These are phyloP conservation scores for Cynara cardunculus DNA, from an alignment of 129 eudicot species.

Conservation along the genomic window DNA sequence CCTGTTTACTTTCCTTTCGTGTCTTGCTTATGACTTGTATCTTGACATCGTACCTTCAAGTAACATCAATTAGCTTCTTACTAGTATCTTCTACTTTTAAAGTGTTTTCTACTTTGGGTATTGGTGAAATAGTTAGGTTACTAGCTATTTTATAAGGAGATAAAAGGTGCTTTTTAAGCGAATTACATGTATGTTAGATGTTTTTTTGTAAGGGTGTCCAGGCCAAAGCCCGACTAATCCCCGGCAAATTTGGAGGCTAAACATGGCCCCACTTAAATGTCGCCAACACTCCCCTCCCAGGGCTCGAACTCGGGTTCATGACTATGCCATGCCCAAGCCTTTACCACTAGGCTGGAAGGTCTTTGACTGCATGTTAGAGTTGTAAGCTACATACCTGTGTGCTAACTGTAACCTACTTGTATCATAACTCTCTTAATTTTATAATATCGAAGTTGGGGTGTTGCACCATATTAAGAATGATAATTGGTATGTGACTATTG, in stretches of 20 bases:
- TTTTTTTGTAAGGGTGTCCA: too few relatives aligned
- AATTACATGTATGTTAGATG: too few relatives aligned
- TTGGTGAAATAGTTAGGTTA: background rate
- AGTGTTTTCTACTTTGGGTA: background rate
- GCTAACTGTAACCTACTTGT: background rate
- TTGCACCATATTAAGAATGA: background rate
- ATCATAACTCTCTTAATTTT: background rate
- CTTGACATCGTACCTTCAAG: background rate
- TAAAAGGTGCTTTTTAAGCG: background rate
- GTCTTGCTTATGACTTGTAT: background rate
- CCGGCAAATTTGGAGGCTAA: too few relatives aligned
- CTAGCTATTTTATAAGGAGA: background rate
- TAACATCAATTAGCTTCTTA: background rate
- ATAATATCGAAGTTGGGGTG: background rate
- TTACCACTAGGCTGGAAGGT: too few relatives aligned
- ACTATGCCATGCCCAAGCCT: too few relatives aligned
- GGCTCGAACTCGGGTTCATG: too few relatives aligned
- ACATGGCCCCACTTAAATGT: too few relatives aligned
- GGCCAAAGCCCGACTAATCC: too few relatives aligned
- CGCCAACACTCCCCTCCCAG: too few relatives aligned
- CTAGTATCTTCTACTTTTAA: background rate
- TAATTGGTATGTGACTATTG: background rate
- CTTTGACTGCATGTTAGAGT: too few relatives aligned
- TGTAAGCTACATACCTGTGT: too few relatives aligned
- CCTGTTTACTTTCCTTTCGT: background rate